These are phyloP conservation scores for Agrostemma githago DNA, from an alignment of 148 eudicot species.

Conservation along the genomic window DNA sequence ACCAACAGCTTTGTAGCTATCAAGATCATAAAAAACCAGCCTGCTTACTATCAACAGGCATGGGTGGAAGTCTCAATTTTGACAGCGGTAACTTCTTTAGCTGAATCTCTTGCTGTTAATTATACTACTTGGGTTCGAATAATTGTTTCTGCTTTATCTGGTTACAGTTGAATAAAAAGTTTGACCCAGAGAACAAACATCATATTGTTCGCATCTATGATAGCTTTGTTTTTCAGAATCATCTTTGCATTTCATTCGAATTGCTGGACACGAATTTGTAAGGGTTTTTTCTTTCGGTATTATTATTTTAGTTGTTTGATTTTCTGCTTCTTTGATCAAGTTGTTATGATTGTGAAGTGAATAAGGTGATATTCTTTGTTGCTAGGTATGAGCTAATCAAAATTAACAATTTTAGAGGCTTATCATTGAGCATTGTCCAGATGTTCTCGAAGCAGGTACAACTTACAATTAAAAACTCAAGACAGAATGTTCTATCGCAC, in stretches of 20 bases:
- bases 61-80: constrained; percentile 91
- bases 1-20: constrained; percentile 77
- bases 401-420: constrained; percentile 73
- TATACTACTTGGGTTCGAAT: constrained; percentile 12
- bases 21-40: constrained; percentile 89
- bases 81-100: constrained; percentile 52
- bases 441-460: constrained; percentile 92
- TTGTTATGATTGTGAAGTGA: constrained; percentile 16
- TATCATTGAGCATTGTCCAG: constrained; percentile 89
- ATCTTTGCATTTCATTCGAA: constrained; percentile 90
- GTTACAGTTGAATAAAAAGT: constrained; percentile 77
- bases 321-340: background rate
- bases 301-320: background rate
- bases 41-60: constrained; percentile 95
- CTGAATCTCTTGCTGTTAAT: constrained; percentile 11
- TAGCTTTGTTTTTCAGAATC: constrained; percentile 82
- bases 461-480: background rate
- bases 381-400: constrained; percentile 88
- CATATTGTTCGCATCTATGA: constrained; percentile 96
- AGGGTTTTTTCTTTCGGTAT: constrained; percentile 28
- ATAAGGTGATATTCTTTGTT: constrained; percentile 5
- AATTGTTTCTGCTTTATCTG: constrained; percentile 13
- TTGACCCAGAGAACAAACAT: constrained; percentile 94
- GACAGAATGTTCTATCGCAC: constrained; percentile 4
- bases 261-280: constrained; percentile 85